phyloP scores from a whole-genome alignment of 2,329 filamentous ascomycete species.

The Plenodomus lindquistii region DNA sequence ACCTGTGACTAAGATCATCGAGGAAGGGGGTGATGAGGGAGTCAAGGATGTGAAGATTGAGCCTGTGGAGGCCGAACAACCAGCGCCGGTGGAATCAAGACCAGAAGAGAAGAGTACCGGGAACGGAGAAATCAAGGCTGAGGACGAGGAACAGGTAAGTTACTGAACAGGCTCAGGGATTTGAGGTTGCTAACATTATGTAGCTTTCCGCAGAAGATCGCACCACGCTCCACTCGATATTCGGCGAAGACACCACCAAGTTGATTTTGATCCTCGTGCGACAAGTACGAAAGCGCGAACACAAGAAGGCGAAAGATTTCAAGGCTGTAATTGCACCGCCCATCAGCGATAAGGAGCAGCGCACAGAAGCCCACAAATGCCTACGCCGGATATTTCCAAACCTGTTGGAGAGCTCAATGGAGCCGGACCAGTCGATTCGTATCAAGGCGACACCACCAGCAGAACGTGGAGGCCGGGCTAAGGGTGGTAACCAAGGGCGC shows the following conservation, averaged over 20 bases:
- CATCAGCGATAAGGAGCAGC: constrained; percentile 63
- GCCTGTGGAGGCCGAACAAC: constrained; percentile 7
- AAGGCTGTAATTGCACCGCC: constrained; percentile 56
- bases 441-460: constrained; percentile 54
- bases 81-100: constrained; percentile 14
- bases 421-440: constrained; percentile 69
- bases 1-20: neutral
- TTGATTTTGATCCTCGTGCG: constrained; percentile 61
- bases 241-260: constrained; percentile 56
- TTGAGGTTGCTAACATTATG: constrained; percentile 8
- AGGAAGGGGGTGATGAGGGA: constrained; percentile 11
- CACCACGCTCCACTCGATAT: constrained; percentile 48
- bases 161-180: neutral
- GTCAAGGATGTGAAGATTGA: constrained; percentile 15
- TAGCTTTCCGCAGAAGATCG: constrained; percentile 46
- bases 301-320: constrained; percentile 60
- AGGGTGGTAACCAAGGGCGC: constrained; percentile 27
- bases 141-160: neutral
- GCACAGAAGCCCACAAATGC: constrained; percentile 65
- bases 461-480: constrained; percentile 40
- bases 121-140: neutral
- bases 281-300: constrained; percentile 57
- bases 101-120: neutral
- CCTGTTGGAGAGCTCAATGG: constrained; percentile 75
- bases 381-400: constrained; percentile 81